Conservation (phyloP, 192 early-diverging fungal species). For the Pilaira anomala region DNA sequence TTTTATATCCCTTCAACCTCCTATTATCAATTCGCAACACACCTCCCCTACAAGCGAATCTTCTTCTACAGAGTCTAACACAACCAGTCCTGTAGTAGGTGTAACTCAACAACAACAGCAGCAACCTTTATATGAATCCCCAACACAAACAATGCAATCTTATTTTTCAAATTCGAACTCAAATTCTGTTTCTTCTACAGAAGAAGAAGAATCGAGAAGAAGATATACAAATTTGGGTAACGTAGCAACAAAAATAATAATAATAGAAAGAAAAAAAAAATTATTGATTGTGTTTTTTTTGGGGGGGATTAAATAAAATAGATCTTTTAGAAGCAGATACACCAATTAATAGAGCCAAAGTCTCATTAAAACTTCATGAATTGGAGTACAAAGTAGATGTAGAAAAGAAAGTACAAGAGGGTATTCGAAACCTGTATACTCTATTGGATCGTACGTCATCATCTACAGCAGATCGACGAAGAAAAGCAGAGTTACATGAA, state of each 20-base stretch:
- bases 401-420: constrained; percentile 87
- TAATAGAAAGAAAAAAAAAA: background rate
- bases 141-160: too few species aligned
- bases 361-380: constrained; percentile 79
- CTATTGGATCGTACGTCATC: constrained; percentile 31
- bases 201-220: constrained; percentile 1
- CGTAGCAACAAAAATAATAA: background rate
- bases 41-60: too few species aligned
- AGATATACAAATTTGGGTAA: constrained; percentile 20
- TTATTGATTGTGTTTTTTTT: background rate
- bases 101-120: too few species aligned
- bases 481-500: constrained; percentile 44
- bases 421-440: constrained; percentile 46
- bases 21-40: too few species aligned
- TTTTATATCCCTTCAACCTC: too few species aligned
- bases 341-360: constrained; percentile 60
- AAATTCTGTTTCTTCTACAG: too few species aligned
- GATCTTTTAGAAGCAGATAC: constrained; percentile 66
- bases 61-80: too few species aligned
- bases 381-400: constrained; percentile 87
- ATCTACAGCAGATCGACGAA: constrained; percentile 44
- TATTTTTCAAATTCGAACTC: too few species aligned
- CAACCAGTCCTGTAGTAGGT: too few species aligned
- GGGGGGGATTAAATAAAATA: constrained; percentile 2
- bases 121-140: too few species aligned